phyloP scores from a whole-genome alignment of 139 green algal species.

The Chlamydomonas schloesseri region DNA sequence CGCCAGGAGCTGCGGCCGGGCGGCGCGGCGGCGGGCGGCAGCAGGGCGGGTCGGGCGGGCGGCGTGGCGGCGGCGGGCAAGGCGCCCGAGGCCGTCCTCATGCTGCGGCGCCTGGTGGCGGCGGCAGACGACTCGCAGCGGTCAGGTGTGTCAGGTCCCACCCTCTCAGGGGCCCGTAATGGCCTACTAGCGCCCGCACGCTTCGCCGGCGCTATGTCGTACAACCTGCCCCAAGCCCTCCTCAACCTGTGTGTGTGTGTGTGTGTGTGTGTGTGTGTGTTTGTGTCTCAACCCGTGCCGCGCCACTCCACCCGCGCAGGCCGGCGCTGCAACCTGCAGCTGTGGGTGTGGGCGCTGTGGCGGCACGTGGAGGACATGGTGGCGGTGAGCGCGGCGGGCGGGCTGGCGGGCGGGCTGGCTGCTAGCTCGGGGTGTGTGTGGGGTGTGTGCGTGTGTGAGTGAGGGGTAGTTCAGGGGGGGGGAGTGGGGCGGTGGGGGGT shows the following conservation, averaged over 20 bases:
- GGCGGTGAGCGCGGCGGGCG: neutral
- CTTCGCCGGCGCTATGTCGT: no score
- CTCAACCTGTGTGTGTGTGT: no score
- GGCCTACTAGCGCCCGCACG: no score
- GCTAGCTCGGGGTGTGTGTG: neutral
- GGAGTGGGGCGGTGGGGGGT: neutral
- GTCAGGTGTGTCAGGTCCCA: neutral
- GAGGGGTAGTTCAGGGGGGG: neutral
- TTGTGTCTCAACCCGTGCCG: neutral
- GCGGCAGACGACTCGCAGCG: conserved; percentile 28
- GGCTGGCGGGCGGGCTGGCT: neutral
- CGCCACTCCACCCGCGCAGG: neutral
- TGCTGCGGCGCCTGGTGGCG: conserved; percentile 16
- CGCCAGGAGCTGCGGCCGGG: neutral
- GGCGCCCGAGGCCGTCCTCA: neutral
- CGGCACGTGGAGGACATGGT: conserved; percentile 3
- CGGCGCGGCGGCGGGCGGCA: neutral
- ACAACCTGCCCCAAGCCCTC: no score
- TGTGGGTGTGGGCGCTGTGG: conserved; percentile 24
- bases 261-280: neutral
- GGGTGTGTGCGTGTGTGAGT: neutral
- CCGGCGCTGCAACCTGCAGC: conserved; percentile 10
- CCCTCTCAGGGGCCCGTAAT: neutral
- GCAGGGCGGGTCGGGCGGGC: neutral
- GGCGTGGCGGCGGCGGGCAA: neutral